Evolutionary conservation across 257 asterid genomes (phyloP), one percentile per base, ranked within the genome.

Genomic region (Solanum medicagineum): DNA sequence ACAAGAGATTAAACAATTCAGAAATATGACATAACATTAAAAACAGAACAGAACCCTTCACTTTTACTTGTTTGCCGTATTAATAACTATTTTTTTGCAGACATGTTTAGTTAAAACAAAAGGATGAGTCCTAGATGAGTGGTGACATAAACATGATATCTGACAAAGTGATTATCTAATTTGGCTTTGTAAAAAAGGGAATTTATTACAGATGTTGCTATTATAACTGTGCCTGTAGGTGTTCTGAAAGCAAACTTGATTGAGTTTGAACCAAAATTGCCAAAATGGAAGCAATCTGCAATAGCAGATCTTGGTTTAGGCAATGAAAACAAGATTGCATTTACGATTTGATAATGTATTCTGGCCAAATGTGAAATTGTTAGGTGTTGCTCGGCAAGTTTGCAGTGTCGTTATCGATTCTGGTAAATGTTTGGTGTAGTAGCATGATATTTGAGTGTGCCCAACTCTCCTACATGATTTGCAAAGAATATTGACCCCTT

Each of bases 271-370:
- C 99, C 98, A 14, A 93, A 90, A 87, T 88, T 97, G 62, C 99
- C 99, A 29, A 95, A 94, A 42, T 97, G 99, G 99, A 97, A 97
- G 87, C 92, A 84, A 47, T 81, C 96, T 87, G 99, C 99, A 14
- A 95, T 97, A 87, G 90, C 96, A 17, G 98, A 95, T 84, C 98
- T 97, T 75, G 99, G 99, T 26, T 87, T 95, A 49, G 99, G 99
- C 84, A 97, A 93, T 77, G 99, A 97, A 91, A 94, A 97, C 40
- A 97, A 97, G 88, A 92, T 97, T 54, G 98, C 98, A 10, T 86
- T 32, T 97, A 80, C 89, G 63, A 87, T 97, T 95, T 83, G 98
- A 95, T 85, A 55, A 83, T 16, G 95, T 92, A 66, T 97, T 97
- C 84, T 97, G 98, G 99, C 98, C 99, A 19, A 95, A 97, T 44